Evolutionary conservation across 768 basidiomycete species (phyloP).

Genomic region (Psilocybe cyanescens): DNA sequence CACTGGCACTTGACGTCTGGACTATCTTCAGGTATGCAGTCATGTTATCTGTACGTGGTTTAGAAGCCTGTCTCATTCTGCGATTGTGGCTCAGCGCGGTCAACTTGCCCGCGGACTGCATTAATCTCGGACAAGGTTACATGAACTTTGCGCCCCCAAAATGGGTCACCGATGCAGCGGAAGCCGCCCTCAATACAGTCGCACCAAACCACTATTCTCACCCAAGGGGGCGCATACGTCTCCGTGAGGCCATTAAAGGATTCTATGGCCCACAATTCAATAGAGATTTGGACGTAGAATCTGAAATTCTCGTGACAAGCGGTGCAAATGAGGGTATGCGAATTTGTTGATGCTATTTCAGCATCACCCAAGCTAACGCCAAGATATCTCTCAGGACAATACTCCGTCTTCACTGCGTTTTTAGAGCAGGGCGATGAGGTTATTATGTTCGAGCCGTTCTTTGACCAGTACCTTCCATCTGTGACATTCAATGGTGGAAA

Average conservation of each 20-base stretch:
- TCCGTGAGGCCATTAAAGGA: conserved; percentile 84
- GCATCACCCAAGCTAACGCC: conserved; percentile 11
- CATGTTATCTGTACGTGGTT: conserved; percentile 11
- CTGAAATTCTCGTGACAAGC: conserved; percentile 92
- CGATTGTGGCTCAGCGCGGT: conserved; percentile 56
- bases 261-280: conserved; percentile 75
- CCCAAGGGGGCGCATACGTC: conserved; percentile 84
- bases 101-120: conserved; percentile 88
- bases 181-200: conserved; percentile 64
- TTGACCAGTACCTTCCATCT: conserved; percentile 93
- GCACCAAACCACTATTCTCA: conserved; percentile 88
- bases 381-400: conserved; percentile 67
- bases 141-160: conserved; percentile 90
- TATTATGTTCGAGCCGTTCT: conserved; percentile 98
- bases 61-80: conserved; percentile 10
- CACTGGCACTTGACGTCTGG: conserved; percentile 87
- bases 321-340: conserved; percentile 92
- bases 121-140: conserved; percentile 95
- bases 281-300: conserved; percentile 78
- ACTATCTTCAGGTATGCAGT: conserved; percentile 79
- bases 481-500: conserved; percentile 93
- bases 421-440: conserved; percentile 94
- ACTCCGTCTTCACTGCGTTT: conserved; percentile 92
- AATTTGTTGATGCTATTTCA: neutral
- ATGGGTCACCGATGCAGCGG: conserved; percentile 79